Evolutionary conservation across 257 asterid genomes (phyloP), one percentile per base, ranked within the genome.

Genomic region (Solanum bulbocastanum): DNA sequence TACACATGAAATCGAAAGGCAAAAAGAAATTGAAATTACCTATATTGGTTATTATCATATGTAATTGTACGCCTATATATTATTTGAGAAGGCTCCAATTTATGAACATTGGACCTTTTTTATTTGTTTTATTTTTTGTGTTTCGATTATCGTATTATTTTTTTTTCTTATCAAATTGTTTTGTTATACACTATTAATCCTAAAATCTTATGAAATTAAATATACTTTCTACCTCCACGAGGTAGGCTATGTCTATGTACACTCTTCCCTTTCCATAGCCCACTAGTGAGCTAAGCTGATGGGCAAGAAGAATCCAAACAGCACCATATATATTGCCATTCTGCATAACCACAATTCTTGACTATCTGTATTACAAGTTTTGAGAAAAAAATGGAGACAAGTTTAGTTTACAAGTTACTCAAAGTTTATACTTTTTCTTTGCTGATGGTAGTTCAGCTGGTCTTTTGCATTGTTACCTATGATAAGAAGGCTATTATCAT

Each of bases 401-500:
- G 87, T 89, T 90, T 92, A 86, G 89, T 90, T 93, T 91, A 92
- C 90, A 91, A 86, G 86, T 32, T 83, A 66, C 83, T 86, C 49
- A 42, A 87, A 39, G 87, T 88, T 22, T 90, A 87, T 83, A 85
- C 81, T 87, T 88, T 93, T 89, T 87, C 83, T 39, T 86, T 94
- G 86, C 49, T 89, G 71, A 82, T 92, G 88, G 90, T 91, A 42
- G 75, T 74, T 85, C 90, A 93, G 69, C 30, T 89, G 65, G 84
- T 89, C 37, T 87, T 88, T 5, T 84, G 95, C 46, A 89, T 89
- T 81, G 94, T 94, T 40, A 90, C 91, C 42, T 94, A 93, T 90
- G 98, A 94, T 78, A 91, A 87, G 65, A 94, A 91, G 81, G 93
- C 94, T 8, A 88, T 93, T 18, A 58, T 90, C 85, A 92, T 94